Evolutionary conservation across 2,329 filamentous ascomycete species (phyloP), one percentile per base, ranked within the genome.

Genomic region (Cladophialophora psammophila): DNA sequence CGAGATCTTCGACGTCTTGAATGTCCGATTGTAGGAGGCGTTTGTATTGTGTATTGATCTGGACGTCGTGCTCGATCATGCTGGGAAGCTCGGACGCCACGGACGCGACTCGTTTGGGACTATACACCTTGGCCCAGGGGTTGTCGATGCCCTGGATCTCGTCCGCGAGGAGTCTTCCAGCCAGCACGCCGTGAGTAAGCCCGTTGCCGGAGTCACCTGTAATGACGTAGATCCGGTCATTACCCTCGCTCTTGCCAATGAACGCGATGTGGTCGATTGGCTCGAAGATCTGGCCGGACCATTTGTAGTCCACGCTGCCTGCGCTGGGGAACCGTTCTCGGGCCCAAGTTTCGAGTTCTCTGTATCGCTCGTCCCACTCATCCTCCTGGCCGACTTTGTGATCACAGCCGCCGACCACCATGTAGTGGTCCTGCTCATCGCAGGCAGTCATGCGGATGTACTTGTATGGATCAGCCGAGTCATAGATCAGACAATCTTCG

Each of bases 121-220:
- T 45, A 31, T 60, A 60, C 13, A 45, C 57, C 31, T 52, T 50
- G 8, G 57, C 31, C 57, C 57, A 60, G n/a, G 31, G 42, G 42
- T 18, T 86, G 9, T 77, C 68, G n/a, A 79, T 74, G 3, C 80
- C 82, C 1, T 82, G 79, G 40, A 88, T 86, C 68, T 84, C 80
- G 67, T 87, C 85, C 0, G 85, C 82, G 52, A 88, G 81, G 60
- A 88, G 75, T 45, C 76, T 77, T 0, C 84, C 83, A 0, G 84
- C 85, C 6, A 88, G 71, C 0, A 86, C 83, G 13, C 84, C 85
- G 60, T 87, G 83, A 0, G 86, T 88, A 9, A 88, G 76, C 0
- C 85, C 85, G 67, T 88, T 85, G 1, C 86, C 86, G 2, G 82
- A 86, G 71, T 88, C 86, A 0, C 86, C 85, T 0, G 85, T 88